Conservation (phyloP, 495 filamentous ascomycete species). For the Pseudomonodictys pantanalensis region DNA sequence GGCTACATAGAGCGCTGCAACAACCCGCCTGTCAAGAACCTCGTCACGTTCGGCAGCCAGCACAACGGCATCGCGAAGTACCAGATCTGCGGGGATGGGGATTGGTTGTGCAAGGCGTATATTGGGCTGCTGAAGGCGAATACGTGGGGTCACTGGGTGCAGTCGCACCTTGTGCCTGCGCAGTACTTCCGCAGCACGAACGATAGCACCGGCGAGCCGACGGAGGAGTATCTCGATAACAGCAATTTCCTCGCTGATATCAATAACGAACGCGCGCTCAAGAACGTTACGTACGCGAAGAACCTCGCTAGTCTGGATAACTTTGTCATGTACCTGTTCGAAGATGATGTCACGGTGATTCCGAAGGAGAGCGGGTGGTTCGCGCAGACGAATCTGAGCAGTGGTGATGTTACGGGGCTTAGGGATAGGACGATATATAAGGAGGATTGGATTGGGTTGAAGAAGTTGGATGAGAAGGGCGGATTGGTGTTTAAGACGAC, state of each 20-base stretch:
- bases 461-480: slow-evolving; percentile 72
- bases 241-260: slow-evolving; percentile 98
- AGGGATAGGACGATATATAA: slow-evolving; percentile 71
- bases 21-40: slow-evolving; percentile 68
- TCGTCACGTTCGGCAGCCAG: slow-evolving; percentile 89
- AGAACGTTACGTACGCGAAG: slow-evolving; percentile 71
- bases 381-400: slow-evolving; percentile 67
- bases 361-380: slow-evolving; percentile 94
- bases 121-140: slow-evolving; percentile 68
- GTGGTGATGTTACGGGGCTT: slow-evolving; percentile 60
- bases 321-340: slow-evolving; percentile 89
- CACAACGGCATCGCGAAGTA: slow-evolving; percentile 92
- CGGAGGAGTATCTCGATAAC: slow-evolving; percentile 68
- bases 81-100: slow-evolving; percentile 57
- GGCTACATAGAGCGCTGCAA: slow-evolving; percentile 93
- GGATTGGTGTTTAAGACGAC: slow-evolving; percentile 69
- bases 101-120: slow-evolving; percentile 78
- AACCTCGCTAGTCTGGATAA: slow-evolving; percentile 68
- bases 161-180: slow-evolving; percentile 79
- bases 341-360: slow-evolving; percentile 78
- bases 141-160: slow-evolving; percentile 73
- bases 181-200: slow-evolving; percentile 75
- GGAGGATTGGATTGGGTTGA: slow-evolving; percentile 94
- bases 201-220: slow-evolving; percentile 49
- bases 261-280: slow-evolving; percentile 81